A percentile compares a stretch with the other conserved stretches of the same genome.
Evolutionary conservation across 306 rosid species (phyloP).

Genomic region (Carpinus viminea): DNA sequence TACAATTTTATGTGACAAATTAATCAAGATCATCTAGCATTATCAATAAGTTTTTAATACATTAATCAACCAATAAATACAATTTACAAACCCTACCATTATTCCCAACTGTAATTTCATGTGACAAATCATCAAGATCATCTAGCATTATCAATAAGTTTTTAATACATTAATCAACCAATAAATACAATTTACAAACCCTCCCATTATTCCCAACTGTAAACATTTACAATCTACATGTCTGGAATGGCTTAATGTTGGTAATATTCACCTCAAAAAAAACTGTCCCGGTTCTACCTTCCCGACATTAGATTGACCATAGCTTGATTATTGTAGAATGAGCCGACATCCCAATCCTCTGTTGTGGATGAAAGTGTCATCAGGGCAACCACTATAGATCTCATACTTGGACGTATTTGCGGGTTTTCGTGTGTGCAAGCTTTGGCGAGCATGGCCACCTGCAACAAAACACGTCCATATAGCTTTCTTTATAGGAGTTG

Average conservation of each 20-base stretch:
- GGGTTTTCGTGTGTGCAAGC: conserved; percentile 85
- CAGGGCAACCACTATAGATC: conserved; percentile 80
- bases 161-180: not conserved
- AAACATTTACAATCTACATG: not conserved
- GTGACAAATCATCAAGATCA: not conserved
- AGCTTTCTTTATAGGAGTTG: conserved; percentile 7
- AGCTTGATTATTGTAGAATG: conserved; percentile 64
- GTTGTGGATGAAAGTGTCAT: conserved; percentile 80
- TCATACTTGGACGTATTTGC: conserved; percentile 81
- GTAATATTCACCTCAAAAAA: not conserved
- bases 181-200: conserved; percentile 17
- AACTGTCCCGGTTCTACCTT: conserved; percentile 45
- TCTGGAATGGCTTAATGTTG: not conserved
- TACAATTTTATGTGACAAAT: too few species aligned
- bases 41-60: too few species aligned
- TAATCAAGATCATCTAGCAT: too few species aligned
- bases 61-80: too few species aligned
- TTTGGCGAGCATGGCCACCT: conserved; percentile 76
- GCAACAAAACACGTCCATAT: conserved; percentile 33
- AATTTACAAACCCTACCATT: too few species aligned
- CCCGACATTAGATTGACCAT: conserved; percentile 78
- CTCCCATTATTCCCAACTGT: conserved; percentile 1
- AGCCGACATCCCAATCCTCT: conserved; percentile 80
- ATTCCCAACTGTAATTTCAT: too few species aligned
- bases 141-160: not conserved